phyloP scores from a whole-genome alignment of 116 monocot genomes.

The Thalassia testudinum region DNA sequence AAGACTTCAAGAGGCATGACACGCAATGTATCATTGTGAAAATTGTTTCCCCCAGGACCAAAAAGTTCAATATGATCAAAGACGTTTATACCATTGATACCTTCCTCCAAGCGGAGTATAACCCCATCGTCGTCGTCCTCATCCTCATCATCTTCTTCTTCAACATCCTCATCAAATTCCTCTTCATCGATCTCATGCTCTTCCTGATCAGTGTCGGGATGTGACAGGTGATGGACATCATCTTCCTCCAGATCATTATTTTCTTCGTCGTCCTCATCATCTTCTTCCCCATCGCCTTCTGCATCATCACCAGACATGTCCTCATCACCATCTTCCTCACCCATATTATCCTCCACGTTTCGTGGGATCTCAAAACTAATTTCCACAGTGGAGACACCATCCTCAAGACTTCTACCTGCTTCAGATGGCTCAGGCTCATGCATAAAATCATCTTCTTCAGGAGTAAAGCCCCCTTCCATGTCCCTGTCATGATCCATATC shows the following conservation, averaged over 20 bases:
- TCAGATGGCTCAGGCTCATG: slow-evolving; percentile 86
- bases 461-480: slow-evolving; percentile 45
- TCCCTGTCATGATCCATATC: slow-evolving; percentile 92
- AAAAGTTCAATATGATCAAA: slow-evolving; percentile 94
- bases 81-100: slow-evolving; percentile 89
- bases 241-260: slow-evolving; percentile 79
- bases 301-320: slow-evolving; percentile 84
- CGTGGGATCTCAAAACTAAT: slow-evolving; percentile 82
- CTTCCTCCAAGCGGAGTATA: slow-evolving; percentile 74
- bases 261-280: slow-evolving; percentile 53
- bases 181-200: slow-evolving; percentile 90
- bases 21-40: slow-evolving; percentile 58
- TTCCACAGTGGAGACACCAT: slow-evolving; percentile 72
- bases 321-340: slow-evolving; percentile 85
- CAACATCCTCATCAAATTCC: slow-evolving; percentile 84
- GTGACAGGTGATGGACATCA: slow-evolving; percentile 80
- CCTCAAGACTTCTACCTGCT: slow-evolving; percentile 43
- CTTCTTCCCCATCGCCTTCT: slow-evolving; percentile 51
- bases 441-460: slow-evolving; percentile 72
- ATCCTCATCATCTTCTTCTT: slow-evolving; percentile 88
- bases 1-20: slow-evolving; percentile 90
- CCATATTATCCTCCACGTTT: slow-evolving; percentile 51
- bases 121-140: slow-evolving; percentile 78
- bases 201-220: slow-evolving; percentile 93
- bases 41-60: slow-evolving; percentile 39